A percentile compares a stretch with the other conserved stretches of the same genome.
Evolutionary conservation across 345 rosid genomes (phyloP).

Genomic region (Gossypium bickii): DNA sequence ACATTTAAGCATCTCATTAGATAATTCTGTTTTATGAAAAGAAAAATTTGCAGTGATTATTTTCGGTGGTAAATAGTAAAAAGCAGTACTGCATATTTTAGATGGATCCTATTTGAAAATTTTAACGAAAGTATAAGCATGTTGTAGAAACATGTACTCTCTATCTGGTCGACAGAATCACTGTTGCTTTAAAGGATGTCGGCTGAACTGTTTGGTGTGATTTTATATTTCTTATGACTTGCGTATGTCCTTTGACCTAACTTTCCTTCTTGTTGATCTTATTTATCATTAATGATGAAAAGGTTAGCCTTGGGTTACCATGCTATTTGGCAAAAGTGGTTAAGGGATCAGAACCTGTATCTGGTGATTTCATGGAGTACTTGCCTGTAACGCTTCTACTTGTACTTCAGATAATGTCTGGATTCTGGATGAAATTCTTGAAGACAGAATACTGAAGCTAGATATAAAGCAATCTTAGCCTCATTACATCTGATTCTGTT

Average conservation of each 20-base stretch:
- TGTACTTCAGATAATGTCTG: background rate
- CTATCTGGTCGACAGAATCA: background rate
- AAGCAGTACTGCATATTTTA: background rate
- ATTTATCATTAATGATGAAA: constrained; percentile 8
- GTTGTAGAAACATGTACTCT: background rate
- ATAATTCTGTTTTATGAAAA: background rate
- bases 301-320: background rate
- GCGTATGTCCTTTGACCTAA: background rate
- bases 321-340: background rate
- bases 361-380: background rate
- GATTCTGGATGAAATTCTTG: constrained; percentile 4
- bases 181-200: background rate
- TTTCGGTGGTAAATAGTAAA: background rate
- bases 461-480: background rate
- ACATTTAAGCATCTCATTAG: background rate
- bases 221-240: constrained; percentile 7
- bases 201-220: background rate
- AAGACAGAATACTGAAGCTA: background rate
- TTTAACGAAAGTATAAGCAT: background rate
- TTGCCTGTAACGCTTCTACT: background rate
- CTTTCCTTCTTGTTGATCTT: background rate
- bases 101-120: background rate
- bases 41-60: background rate
- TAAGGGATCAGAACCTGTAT: background rate
- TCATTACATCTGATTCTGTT: background rate